phyloP scores from a whole-genome alignment of 139 green algal genomes.

The Spirogloea muscicola region DNA sequence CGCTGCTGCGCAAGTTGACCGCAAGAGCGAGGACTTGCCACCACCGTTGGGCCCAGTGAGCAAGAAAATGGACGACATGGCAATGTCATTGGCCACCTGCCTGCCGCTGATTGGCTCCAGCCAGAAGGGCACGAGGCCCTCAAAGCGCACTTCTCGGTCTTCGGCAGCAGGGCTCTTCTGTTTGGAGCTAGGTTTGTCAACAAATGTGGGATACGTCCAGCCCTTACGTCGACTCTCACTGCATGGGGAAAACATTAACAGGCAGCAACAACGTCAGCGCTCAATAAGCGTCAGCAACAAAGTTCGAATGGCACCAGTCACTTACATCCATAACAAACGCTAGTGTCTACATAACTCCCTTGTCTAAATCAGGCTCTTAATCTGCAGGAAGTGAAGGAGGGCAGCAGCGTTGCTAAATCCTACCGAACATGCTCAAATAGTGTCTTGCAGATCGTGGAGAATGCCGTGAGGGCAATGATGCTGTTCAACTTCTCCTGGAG shows the following conservation, averaged over 20 bases:
- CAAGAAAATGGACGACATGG: no score
- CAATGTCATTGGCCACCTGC: no score
- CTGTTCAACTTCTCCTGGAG: neutral
- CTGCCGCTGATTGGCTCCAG: no score
- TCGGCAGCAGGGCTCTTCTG: neutral
- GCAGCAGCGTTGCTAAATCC: neutral
- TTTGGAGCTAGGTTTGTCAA: neutral
- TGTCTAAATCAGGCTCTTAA: no score
- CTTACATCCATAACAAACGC: no score
- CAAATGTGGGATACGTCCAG: neutral
- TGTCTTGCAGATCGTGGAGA: slow-evolving; percentile 19
- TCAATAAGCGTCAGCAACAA: no score
- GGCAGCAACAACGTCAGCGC: no score
- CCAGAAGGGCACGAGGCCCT: slow-evolving; percentile 40
- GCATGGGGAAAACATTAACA: no score
- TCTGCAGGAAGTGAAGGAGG: no score
- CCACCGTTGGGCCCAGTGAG: slow-evolving; percentile 53
- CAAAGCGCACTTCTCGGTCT: neutral
- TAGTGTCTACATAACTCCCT: no score
- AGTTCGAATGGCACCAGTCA: no score
- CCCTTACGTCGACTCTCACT: neutral
- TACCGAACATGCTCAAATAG: slow-evolving; percentile 52
- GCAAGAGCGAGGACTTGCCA: slow-evolving; percentile 87
- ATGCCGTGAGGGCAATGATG: slow-evolving; percentile 18
- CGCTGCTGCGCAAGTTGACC: slow-evolving; percentile 61